Percentiles rank a stretch among this genome's conserved stretches.
Evolutionary conservation across 345 rosid genomes (phyloP).

Genomic region (Rhodamnia rubescens): DNA sequence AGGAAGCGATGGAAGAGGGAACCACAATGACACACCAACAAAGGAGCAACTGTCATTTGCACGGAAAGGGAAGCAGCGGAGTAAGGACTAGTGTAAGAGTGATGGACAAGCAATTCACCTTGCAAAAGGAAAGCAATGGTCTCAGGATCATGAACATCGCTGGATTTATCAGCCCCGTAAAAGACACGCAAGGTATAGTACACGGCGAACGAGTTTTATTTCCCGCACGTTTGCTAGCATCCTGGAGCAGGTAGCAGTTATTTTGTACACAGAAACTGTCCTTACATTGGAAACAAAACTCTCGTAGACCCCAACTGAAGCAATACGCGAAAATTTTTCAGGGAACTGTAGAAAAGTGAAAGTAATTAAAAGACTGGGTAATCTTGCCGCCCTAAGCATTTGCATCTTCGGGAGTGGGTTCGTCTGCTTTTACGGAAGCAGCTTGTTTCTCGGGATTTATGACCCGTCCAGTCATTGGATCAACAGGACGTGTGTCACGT

Average conservation of each 20-base stretch:
- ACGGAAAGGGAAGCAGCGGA: neutral
- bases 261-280: neutral
- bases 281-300: neutral
- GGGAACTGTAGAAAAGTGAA: neutral
- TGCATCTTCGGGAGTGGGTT: constrained; percentile 1
- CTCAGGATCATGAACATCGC: neutral
- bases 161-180: neutral
- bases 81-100: neutral
- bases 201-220: neutral
- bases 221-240: neutral
- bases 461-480: constrained; percentile 70
- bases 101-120: neutral
- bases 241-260: neutral
- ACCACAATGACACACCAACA: neutral
- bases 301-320: neutral
- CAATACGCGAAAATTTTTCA: neutral
- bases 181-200: neutral
- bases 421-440: constrained; percentile 1
- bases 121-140: neutral
- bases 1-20: neutral
- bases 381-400: neutral
- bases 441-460: constrained; percentile 20
- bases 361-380: neutral
- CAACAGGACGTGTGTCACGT: constrained; percentile 55
- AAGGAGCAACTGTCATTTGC: neutral